Conservation (phyloP, 371 early-diverging fungal species). For the Nematocida sp. region DNA sequence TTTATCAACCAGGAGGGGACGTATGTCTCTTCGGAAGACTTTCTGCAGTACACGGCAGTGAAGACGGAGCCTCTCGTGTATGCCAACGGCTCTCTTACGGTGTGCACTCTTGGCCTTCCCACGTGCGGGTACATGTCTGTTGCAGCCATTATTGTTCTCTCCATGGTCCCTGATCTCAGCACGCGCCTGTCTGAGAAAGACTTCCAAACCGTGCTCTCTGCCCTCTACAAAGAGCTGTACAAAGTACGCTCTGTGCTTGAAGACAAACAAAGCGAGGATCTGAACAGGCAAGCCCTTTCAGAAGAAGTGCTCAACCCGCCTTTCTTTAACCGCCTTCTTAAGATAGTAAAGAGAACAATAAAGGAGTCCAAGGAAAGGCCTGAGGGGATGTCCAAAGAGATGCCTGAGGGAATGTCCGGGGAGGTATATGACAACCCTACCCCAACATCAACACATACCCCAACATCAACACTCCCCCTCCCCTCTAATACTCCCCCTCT, state of each 20-base stretch:
- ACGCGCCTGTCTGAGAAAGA: background rate
- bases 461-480: background rate
- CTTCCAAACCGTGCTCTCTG: background rate
- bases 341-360: background rate
- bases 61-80: background rate
- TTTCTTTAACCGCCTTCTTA: background rate
- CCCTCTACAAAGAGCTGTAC: constrained; percentile 5
- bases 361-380: background rate
- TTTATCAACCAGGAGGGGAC: constrained; percentile 16
- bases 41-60: background rate
- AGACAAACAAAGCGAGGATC: background rate
- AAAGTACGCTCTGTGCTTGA: background rate
- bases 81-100: background rate
- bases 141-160: background rate
- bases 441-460: too few relatives aligned
- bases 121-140: constrained; percentile 5
- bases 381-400: background rate
- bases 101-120: background rate
- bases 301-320: background rate
- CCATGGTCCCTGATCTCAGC: background rate
- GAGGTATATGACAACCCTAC: background rate
- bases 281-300: background rate
- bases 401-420: background rate
- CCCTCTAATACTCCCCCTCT: background rate
- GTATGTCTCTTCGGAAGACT: background rate